Evolutionary conservation across 495 filamentous ascomycete genomes (phyloP), one percentile per base, ranked within the genome.

Genomic region (Hypoxylon intermedium): DNA sequence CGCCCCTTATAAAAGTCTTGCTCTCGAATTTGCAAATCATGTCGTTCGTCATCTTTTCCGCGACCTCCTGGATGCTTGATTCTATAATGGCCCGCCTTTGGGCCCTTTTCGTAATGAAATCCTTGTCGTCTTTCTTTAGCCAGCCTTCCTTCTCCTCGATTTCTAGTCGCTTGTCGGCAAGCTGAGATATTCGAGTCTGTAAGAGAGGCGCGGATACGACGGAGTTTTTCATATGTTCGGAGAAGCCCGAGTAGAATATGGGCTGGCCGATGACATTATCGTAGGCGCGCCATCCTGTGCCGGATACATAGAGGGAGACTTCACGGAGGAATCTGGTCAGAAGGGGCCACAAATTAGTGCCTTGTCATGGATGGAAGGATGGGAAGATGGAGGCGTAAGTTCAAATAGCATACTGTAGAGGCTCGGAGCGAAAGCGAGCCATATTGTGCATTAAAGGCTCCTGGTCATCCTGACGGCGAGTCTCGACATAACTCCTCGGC

Each of bases 11-110:
- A 66, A 98, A 97, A 20, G 82, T 78, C 70, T 93, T 96, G 76
- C 89, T 95, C 76, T 98, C 94, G 78, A 97, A 93, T 74, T 98
- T 98, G 83, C 94, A 97, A 50, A 98, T 97, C 94, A 98, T 98
- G 42, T 88, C 86, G 66, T 96, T 90, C 53, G 91, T 89, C 80
- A 93, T 85, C 38, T 85, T 83, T 56, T 94, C 88, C 19, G 90
- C 89, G 2, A 94, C 91, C 66, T 96, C 87, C 43, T 82, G 78
- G 26, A 86, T 70, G 30, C 79, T 71, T 23, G 75, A 70, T 51
- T 85, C 76, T 31, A 80, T 68, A 20, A 89, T 73, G 48, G 83
- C 87, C 54, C 78, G 78, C 60, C 87, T 82, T 53, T 90, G 82
- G 55, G 86, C 82, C 36, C 75, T 79, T 70, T 84, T 85, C 30